Conservation (phyloP, 257 asterid genomes). For the Gynochthodes officinalis region DNA sequence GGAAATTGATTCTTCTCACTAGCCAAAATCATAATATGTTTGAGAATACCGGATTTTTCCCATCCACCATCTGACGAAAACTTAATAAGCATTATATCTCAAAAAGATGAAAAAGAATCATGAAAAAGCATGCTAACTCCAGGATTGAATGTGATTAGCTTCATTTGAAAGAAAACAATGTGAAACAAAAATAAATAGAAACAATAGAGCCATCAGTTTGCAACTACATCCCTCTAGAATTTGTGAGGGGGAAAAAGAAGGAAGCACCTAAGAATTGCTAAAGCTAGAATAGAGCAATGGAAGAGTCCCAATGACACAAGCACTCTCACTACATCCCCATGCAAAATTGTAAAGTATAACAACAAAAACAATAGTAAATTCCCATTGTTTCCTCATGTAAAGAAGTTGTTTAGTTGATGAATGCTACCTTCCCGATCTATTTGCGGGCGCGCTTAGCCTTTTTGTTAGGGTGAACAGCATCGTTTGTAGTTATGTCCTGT, state of each 20-base stretch:
- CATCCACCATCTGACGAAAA: too few species aligned
- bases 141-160: neutral
- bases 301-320: neutral
- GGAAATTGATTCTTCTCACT: too few species aligned
- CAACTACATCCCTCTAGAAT: neutral
- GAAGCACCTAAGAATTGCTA: neutral
- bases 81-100: too few species aligned
- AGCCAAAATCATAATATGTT: too few species aligned
- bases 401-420: neutral
- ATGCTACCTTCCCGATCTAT: neutral
- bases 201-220: neutral
- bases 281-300: neutral
- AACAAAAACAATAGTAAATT: neutral
- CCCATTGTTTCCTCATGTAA: neutral
- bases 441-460: slow-evolving; percentile 36
- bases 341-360: neutral
- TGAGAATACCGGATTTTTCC: too few species aligned
- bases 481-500: slow-evolving; percentile 24
- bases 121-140: too few species aligned
- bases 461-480: slow-evolving; percentile 19
- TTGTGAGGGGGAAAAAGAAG: neutral
- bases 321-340: neutral
- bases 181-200: neutral
- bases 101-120: too few species aligned
- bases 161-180: neutral